Evolutionary conservation across 31 red algal genomes (phyloP).

Genomic region (Endocladia muricata): DNA sequence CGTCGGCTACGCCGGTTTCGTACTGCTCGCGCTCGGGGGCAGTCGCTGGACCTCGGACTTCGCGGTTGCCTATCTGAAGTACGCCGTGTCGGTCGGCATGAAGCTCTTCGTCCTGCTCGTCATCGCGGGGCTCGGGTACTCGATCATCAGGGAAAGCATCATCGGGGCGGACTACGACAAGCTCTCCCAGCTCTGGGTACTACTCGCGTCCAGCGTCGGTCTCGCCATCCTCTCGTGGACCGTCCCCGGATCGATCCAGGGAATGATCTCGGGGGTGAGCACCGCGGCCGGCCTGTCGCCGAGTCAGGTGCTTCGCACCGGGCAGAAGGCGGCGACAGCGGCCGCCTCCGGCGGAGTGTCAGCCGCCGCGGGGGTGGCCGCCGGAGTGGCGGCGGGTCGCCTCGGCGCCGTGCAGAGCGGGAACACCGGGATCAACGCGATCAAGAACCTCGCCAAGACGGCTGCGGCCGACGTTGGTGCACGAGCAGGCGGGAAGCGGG

Average conservation of each 20-base stretch:
- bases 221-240: not conserved
- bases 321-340: constrained; percentile 1
- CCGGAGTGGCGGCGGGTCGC: not conserved
- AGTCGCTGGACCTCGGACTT: not conserved
- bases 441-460: too few species aligned
- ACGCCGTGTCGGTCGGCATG: not conserved
- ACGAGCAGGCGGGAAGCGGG: too few species aligned
- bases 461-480: not conserved
- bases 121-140: not conserved
- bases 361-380: not conserved
- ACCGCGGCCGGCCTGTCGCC: not conserved
- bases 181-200: not conserved
- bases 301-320: not conserved
- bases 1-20: not conserved
- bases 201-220: not conserved
- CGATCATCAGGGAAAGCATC: not conserved
- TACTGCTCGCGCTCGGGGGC: not conserved
- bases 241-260: not conserved
- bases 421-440: too few species aligned
- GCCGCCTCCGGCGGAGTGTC: too few species aligned
- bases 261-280: not conserved
- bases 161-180: not conserved
- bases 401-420: too few species aligned
- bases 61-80: not conserved
- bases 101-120: not conserved